These are phyloP conservation scores for Venturia effusa DNA, from an alignment of 2,329 filamentous ascomycete genomes.

Conservation along the genomic window DNA sequence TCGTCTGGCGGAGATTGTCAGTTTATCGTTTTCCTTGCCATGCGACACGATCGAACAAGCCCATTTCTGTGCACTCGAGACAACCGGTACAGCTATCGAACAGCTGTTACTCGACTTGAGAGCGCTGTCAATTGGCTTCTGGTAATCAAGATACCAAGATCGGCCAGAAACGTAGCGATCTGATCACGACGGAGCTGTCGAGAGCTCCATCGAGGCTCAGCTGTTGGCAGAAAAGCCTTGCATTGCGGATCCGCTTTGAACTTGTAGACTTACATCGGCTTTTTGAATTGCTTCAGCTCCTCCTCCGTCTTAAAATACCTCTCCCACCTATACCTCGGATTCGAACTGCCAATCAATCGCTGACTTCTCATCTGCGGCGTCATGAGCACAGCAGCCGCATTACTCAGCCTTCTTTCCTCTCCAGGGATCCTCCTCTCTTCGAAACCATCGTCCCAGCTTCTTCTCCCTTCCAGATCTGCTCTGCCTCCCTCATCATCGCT, in stretches of 20 bases:
- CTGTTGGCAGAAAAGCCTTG: too few relatives aligned
- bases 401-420: constrained; percentile 23
- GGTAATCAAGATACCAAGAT: neutral
- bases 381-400: constrained; percentile 32
- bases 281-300: constrained; percentile 59
- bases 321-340: constrained; percentile 77
- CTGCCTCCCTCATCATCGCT: constrained; percentile 1
- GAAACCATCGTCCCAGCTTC: neutral
- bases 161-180: neutral
- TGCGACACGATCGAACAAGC: neutral
- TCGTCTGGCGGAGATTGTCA: constrained; percentile 39
- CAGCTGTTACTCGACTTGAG: too few relatives aligned
- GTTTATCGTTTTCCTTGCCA: neutral
- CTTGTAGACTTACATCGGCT: constrained; percentile 48
- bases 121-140: neutral
- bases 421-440: neutral
- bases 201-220: too few relatives aligned
- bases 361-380: constrained; percentile 66
- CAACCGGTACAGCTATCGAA: neutral
- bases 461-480: neutral
- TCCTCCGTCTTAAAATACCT: constrained; percentile 75
- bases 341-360: constrained; percentile 79
- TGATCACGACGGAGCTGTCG: neutral
- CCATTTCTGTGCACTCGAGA: neutral
- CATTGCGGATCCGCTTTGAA: too few relatives aligned